Base-by-base conservation (phyloP, 1,139 yeast species). In the Suhomyces coccinellae region DNA sequence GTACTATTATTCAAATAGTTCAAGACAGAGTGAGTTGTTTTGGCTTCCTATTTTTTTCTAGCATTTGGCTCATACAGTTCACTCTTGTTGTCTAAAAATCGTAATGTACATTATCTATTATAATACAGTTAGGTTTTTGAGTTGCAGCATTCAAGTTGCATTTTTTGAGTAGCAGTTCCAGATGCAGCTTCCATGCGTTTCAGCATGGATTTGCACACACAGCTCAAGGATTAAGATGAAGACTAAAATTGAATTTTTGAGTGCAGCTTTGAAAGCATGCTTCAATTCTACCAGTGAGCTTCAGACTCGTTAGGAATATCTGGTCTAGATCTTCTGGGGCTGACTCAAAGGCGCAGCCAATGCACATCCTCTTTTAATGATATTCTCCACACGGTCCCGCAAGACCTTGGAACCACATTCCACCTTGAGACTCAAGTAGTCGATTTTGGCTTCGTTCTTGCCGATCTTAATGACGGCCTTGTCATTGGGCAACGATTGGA, bases 381-480 rank as follows among this genome's bases (percentile, higher is more conserved):
- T 85, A 53, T 87, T 93, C 53, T 84, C 88, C 4, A 93, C 82
- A 61, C 99, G 79, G 52, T 89, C 93, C 54, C 82, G 81, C 49
- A 93, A 69, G 1, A 91, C 91, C 46, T 80, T 83, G 1, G 93
- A 85, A 1, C 81, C 68, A 58, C 98, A 89, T n/a, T 76, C 81
- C 0, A 91, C 96, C 2, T 75, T 69, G 61, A 89, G 74, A 36
- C 77, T 79, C 2, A 72, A 64, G 53, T 85, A 87, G 53, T 85
- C 78, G 14, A 95, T 80, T 14, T 67, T 69, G 2, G 97, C 99
- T 42, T 73, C 82, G 51, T 77, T 80, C 50, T 82, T 83, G 32
- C 96, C 98, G 48, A 93, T 84, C 22, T 67, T 68, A 26, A 86
- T 77, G 4, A 67, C 68, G 1, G 89, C 91, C 13, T 71, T 70